phyloP scores from a whole-genome alignment of 352 stramenopile genomes.

The Phytophthora multivora region DNA sequence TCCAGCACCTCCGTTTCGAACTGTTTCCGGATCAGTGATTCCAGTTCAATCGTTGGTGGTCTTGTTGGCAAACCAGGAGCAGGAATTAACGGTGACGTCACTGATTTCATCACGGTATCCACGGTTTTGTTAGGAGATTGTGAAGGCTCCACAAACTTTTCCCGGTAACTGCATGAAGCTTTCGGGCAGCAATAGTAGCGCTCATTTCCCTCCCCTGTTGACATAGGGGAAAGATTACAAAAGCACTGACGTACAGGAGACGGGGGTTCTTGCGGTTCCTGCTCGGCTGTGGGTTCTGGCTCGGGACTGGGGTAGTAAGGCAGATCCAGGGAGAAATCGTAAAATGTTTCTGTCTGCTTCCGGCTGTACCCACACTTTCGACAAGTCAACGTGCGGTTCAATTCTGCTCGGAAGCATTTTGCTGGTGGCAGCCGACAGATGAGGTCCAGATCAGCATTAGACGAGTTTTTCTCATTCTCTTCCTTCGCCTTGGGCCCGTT shows the following conservation, averaged over 20 bases:
- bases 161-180: constrained; percentile 63
- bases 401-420: constrained; percentile 78
- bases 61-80: constrained; percentile 6
- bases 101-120: constrained; percentile 6
- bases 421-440: constrained; percentile 65
- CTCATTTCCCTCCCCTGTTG: constrained; percentile 38
- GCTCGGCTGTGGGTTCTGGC: constrained; percentile 31
- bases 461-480: constrained; percentile 19
- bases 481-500: constrained; percentile 27
- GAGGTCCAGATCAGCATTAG: constrained; percentile 41
- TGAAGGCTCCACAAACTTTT: constrained; percentile 34
- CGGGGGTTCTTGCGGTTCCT: constrained; percentile 38
- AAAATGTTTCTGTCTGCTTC: constrained; percentile 81
- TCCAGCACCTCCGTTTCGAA: constrained; percentile 82
- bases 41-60: constrained; percentile 47
- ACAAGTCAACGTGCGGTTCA: constrained; percentile 82
- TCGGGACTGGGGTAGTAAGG: constrained; percentile 42
- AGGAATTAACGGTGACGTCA: constrained; percentile 12
- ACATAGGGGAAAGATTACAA: constrained; percentile 51
- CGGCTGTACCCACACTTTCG: constrained; percentile 77
- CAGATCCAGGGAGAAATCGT: constrained; percentile 87
- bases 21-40: constrained; percentile 72
- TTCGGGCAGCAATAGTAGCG: constrained; percentile 67
- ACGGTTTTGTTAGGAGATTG: constrained; percentile 14
- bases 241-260: constrained; percentile 55